Evolutionary conservation across 2,329 filamentous ascomycete species (phyloP), one percentile per base, ranked within the genome.

Genomic region (Colletotrichum kahawae): DNA sequence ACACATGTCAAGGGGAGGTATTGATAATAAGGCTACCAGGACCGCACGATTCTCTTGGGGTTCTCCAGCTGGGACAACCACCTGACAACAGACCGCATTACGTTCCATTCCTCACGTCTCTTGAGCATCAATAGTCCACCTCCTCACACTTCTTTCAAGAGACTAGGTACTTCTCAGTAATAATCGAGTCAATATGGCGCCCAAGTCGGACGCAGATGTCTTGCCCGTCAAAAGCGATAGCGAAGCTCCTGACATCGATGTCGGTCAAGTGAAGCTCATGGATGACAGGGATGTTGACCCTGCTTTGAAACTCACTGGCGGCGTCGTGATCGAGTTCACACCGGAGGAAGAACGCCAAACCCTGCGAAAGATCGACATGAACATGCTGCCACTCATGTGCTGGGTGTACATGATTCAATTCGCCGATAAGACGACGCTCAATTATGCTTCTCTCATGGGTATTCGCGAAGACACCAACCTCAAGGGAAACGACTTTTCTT

Each of bases 401-500:
- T 71, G 72, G 63, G 71, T 75, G n/a, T 75, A 75, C 6, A 70
- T 70, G 18, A 64, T 75, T 18, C 73, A 75, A 8, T 75, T 72
- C 10, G 69, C 69, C 18, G 73, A 75, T 16, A 72, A 72, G 27
- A 75, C 73, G 29, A 68, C 73, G 31, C 73, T 75, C 21, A 75
- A 72, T 51, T 75, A 75, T 29, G 64, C 73, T 24, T 72, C 73
- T 8, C n/a, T 75, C n/a, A 68, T 76, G 74, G 76, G 76, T 27
- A 76, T 77, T 31, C 60, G 74, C 3, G 74, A 70, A 48, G 74
- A 77, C 38, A 74, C 76, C 29, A 66, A 74, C 27, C 27, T 77
- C 13, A 68, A 63, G 21, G 65, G 69, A 12, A 68, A 78, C 29
- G 56, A 79, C 51, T 79, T 77, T 56, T 77, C 73, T 48, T 79